These are phyloP conservation scores for Hypericum androsaemum DNA, from an alignment of 345 rosid genomes.

Conservation along the genomic window DNA sequence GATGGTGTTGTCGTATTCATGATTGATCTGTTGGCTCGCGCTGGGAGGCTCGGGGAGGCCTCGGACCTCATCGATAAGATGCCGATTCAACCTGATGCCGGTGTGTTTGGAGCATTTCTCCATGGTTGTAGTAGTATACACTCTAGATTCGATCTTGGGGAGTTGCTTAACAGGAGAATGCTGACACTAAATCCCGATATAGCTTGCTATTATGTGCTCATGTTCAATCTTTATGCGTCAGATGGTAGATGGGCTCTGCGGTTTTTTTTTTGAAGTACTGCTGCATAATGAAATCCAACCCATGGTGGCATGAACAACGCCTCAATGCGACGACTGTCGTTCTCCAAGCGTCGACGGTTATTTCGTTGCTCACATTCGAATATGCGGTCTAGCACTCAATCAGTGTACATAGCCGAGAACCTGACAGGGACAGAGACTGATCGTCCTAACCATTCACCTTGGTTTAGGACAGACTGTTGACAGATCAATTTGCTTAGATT, in stretches of 20 bases:
- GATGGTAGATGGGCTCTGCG: slow-evolving; percentile 81
- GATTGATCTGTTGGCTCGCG: slow-evolving; percentile 79
- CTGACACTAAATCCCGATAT: slow-evolving; percentile 47
- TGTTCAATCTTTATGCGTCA: slow-evolving; percentile 62
- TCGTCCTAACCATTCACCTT: too few species aligned
- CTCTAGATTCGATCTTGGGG: slow-evolving; percentile 80
- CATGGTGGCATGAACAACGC: too few species aligned
- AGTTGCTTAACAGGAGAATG: slow-evolving; percentile 55
- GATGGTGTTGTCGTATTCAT: slow-evolving; percentile 48
- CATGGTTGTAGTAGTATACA: slow-evolving; percentile 83
- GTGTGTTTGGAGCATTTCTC: slow-evolving; percentile 67
- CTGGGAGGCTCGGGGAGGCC: slow-evolving; percentile 83
- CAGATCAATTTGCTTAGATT: too few species aligned
- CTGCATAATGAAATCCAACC: too few species aligned
- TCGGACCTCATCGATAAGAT: slow-evolving; percentile 51
- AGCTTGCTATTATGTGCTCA: slow-evolving; percentile 73
- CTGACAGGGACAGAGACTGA: too few species aligned
- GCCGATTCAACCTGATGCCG: slow-evolving; percentile 55
- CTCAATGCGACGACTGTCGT: too few species aligned
- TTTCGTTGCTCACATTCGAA: too few species aligned
- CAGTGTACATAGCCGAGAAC: too few species aligned
- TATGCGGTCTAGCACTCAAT: too few species aligned
- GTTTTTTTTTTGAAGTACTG: too few species aligned
- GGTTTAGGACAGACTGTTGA: too few species aligned
- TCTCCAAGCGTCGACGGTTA: too few species aligned